Evolutionary conservation across 2,329 filamentous ascomycete species (phyloP), one percentile per base, ranked within the genome.

Genomic region (Claviceps spartinae): DNA sequence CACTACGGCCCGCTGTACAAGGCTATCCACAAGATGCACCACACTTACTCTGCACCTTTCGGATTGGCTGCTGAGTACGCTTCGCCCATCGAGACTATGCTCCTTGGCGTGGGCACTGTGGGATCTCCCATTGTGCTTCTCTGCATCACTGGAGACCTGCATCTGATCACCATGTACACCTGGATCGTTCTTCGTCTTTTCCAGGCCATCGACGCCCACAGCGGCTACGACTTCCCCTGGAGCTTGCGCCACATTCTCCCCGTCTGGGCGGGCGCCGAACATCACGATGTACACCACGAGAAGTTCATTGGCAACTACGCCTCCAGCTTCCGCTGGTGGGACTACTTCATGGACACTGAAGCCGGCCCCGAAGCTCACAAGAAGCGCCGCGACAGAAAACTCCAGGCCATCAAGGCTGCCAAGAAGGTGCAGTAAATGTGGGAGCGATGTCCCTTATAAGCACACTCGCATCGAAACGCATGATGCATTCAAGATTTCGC

Each of bases 251-350:
- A 96, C 70, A 86, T 97, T 76, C 74, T 98, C 49, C 93, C 93
- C 38, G 90, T 98, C 80, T 98, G 93, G 93, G 91, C 91, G 52
- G 93, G 93, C 56, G 93, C 93, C 52, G 83, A 95, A 62, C 91
- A 97, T 73, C 93, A 98, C 73, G 93, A 98, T 65, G 75, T 89
- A 45, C 93, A 98, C 73, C 93, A 98, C 73, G 93, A 98, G 76
- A 88, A 89, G 67, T 98, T 98, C 73, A 89, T 98, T 57, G 93
- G 93, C 62, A 98, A 98, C 76, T 98, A 97, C 68, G 77, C 91
- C 49, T 95, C 89, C 66, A 95, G 88, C 76, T 98, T 98, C 82
- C 81, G 91, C 69, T 98, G 93, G 93, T 98, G 93, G 93, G 93
- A 98, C 73, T 95, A 86, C 68, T 68, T 83, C 61, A 78, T 97